Evolutionary conservation across 2,329 filamentous ascomycete species (phyloP).

Genomic region (Tolypocladium album): DNA sequence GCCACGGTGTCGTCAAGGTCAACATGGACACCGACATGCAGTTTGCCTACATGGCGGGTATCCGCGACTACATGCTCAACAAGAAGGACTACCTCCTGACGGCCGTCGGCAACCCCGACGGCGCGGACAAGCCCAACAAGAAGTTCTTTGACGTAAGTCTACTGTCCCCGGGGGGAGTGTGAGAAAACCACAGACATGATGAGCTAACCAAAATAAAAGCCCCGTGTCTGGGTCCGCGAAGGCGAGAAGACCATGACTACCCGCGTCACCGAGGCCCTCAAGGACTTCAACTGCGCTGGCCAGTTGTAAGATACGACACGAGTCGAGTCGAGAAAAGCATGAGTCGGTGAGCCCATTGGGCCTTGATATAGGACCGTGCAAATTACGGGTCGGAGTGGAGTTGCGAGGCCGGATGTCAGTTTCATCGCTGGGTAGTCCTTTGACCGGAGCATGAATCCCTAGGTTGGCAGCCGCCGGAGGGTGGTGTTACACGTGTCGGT

Average conservation of each 20-base stretch:
- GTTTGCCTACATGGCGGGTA: slow-evolving; percentile 83
- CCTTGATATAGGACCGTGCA: neutral
- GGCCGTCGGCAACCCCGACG: slow-evolving; percentile 90
- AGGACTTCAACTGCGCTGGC: slow-evolving; percentile 67
- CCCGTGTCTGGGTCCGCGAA: slow-evolving; percentile 89
- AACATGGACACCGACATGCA: slow-evolving; percentile 98
- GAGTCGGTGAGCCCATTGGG: neutral
- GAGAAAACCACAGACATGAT: neutral
- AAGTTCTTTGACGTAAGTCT: slow-evolving; percentile 61
- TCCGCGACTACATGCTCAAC: slow-evolving; percentile 86
- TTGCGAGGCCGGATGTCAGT: neutral
- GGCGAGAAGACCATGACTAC: slow-evolving; percentile 94
- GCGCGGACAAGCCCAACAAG: slow-evolving; percentile 98
- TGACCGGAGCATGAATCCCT: neutral
- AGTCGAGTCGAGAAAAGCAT: neutral
- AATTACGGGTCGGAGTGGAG: neutral
- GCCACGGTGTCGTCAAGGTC: slow-evolving; percentile 96
- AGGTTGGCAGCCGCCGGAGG: neutral
- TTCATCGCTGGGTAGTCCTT: neutral
- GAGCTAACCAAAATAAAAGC: slow-evolving; percentile 30
- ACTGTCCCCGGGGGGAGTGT: neutral
- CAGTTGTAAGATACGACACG: slow-evolving; percentile 19
- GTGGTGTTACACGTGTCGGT: neutral
- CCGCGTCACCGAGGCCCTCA: slow-evolving; percentile 69
- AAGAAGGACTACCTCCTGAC: slow-evolving; percentile 91